Evolutionary conservation across 2,329 filamentous ascomycete species (phyloP).

Genomic region (Curvularia sp.): DNA sequence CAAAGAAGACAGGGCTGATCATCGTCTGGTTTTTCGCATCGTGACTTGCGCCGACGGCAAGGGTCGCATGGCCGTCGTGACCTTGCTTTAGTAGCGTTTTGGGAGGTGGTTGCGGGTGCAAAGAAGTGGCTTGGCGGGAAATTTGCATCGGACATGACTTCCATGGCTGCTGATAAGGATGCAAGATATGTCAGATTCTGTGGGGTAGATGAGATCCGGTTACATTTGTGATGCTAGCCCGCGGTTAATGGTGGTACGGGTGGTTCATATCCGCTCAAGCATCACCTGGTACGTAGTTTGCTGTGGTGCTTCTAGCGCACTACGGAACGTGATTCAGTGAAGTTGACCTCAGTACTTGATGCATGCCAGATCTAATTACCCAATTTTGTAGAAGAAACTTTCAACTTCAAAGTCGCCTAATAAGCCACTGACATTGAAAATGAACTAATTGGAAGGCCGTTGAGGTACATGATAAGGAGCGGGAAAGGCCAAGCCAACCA

Average conservation of each 20-base stretch:
- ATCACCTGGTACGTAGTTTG: neutral
- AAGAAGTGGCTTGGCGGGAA: constrained; percentile 26
- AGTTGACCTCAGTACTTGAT: neutral
- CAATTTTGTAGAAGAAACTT: neutral
- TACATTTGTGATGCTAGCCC: neutral
- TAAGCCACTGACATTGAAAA: neutral
- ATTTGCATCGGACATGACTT: constrained; percentile 21
- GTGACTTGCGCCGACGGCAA: constrained; percentile 69
- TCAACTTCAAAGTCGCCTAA: neutral
- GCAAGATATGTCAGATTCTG: neutral
- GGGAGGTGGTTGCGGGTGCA: constrained; percentile 6
- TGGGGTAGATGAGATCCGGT: neutral
- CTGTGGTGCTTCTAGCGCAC: neutral
- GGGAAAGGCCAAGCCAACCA: constrained; percentile 21
- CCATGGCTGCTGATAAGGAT: constrained; percentile 21
- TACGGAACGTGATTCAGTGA: neutral
- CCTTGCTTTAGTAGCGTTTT: constrained; percentile 22
- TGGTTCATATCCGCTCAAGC: neutral
- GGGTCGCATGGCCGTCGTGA: constrained; percentile 67
- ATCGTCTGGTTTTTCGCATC: constrained; percentile 73
- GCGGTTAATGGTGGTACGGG: neutral
- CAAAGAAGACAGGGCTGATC: constrained; percentile 70
- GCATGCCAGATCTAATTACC: neutral
- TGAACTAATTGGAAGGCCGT: constrained; percentile 4
- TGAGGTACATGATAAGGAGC: constrained; percentile 27